Conservation (phyloP, 2,329 filamentous ascomycete species). For the Talaromyces sp. region DNA sequence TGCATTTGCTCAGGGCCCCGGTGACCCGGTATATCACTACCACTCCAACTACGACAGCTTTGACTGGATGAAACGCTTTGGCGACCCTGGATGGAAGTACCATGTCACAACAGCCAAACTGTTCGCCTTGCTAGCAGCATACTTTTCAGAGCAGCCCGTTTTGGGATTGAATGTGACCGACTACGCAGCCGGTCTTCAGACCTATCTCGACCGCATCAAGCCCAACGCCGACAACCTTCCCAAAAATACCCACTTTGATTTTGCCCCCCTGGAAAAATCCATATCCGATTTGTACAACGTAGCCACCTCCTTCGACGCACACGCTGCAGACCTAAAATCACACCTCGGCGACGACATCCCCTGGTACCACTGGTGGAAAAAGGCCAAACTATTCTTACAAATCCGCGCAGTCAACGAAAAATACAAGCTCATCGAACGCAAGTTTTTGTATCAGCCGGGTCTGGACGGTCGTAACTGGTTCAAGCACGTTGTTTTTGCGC, state of each 20-base stretch:
- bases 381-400: slow-evolving; percentile 57
- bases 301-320: slow-evolving; percentile 48
- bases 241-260: slow-evolving; percentile 29
- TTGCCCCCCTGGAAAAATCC: slow-evolving; percentile 45
- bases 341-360: slow-evolving; percentile 55
- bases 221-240: slow-evolving; percentile 21
- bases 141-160: slow-evolving; percentile 57
- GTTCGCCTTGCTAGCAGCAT: slow-evolving; percentile 56
- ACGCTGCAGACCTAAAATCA: slow-evolving; percentile 42
- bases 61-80: slow-evolving; percentile 75
- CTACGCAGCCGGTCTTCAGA: slow-evolving; percentile 54
- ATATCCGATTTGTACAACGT: slow-evolving; percentile 46
- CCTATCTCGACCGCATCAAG: slow-evolving; percentile 35
- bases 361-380: slow-evolving; percentile 74
- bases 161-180: slow-evolving; percentile 61
- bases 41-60: slow-evolving; percentile 81
- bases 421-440: slow-evolving; percentile 78
- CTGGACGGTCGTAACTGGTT: slow-evolving; percentile 81
- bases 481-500: slow-evolving; percentile 92
- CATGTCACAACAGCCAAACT: slow-evolving; percentile 62
- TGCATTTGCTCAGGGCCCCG: slow-evolving; percentile 46
- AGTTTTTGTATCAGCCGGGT: slow-evolving; percentile 70
- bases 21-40: slow-evolving; percentile 63
- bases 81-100: slow-evolving; percentile 60
- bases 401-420: slow-evolving; percentile 68